A percentile compares a stretch with the other conserved stretches of the same genome.
Evolutionary conservation across 805 yeast species (phyloP).

Genomic region (Hermanozyma aechmeae): DNA sequence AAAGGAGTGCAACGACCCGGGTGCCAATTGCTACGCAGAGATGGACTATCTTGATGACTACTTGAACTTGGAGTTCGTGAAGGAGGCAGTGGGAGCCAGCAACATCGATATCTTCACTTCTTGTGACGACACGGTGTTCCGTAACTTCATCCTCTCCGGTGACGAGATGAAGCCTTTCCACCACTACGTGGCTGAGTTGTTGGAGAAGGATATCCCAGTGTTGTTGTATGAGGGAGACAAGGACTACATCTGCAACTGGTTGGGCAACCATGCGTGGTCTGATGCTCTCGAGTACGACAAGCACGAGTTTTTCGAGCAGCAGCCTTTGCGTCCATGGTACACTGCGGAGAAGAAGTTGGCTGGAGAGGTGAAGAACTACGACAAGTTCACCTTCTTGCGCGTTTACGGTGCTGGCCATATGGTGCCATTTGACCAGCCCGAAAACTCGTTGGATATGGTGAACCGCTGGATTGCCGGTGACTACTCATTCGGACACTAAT

Average conservation of each 20-base stretch:
- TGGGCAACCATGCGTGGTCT: conserved; percentile 8
- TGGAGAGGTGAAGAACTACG: conserved; percentile 27
- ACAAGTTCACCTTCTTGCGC: conserved; percentile 15
- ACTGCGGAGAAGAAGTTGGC: conserved; percentile 18
- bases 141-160: conserved; percentile 1
- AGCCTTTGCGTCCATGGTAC: conserved; percentile 1
- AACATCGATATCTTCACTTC: conserved; percentile 24
- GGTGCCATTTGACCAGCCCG: conserved; percentile 18
- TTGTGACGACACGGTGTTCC: not conserved
- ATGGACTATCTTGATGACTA: conserved; percentile 41
- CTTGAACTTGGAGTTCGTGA: conserved; percentile 45
- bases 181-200: conserved; percentile 6
- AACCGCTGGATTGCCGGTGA: conserved; percentile 17
- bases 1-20: conserved; percentile 37
- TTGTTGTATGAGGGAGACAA: conserved; percentile 10
- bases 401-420: conserved; percentile 17
- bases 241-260: conserved; percentile 11
- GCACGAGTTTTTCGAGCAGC: not conserved
- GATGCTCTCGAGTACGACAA: not conserved
- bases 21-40: conserved; percentile 44
- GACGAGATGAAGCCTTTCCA: conserved; percentile 6
- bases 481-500: conserved; percentile 3
- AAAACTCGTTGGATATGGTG: conserved; percentile 13
- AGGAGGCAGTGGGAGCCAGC: conserved; percentile 48
- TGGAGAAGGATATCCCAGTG: conserved; percentile 8